Evolutionary conservation across 208 protist species (phyloP), one percentile per base, ranked within the genome.

Genomic region (Crithidia fasciculata): DNA sequence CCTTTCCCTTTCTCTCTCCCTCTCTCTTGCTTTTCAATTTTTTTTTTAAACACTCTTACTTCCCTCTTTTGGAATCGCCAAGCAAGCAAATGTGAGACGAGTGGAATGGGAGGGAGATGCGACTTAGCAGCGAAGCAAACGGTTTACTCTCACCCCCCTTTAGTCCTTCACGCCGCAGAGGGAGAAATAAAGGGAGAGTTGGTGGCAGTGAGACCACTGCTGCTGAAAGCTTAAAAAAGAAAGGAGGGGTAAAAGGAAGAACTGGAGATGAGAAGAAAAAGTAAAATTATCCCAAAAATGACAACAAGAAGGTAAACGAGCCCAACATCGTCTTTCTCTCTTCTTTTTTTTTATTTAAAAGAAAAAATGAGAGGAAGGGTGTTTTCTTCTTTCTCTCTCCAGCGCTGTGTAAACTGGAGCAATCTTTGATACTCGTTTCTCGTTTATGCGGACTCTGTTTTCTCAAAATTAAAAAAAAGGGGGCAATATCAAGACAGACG

Each of bases 391-490:
- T 28, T 28, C 28, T 28, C 28, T 28, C 28, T 68, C 55, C 18
- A 39, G 49, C 41, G 49, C 64, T 52, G 52, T 59, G 64, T 59
- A 69, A 69, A 52, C 41, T 59, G 64, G 64, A 59, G 19, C 45
- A 49, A 50, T 69, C 59, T 10, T 28, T 55, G 28, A 39, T 43
- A 54, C 59, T 59, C 49, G 45, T 52, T 69, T 40, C 54, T 50
- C 39, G 39, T 40, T 69, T 47, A 44, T 50, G 64, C 64, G 64
- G 64, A 69, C n/a, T 59, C 4, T 69, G 52, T 44, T 69, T 64
- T 37, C 39, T 45, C 52, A 6, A 37, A 39, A 39, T 44, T 18
- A n/a, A 64, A 64, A 64, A 47, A 28, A 52, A 28, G 5, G 37
- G 52, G 52, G 9, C 8, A 52, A 18, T 12, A 12, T 15, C 6